Evolutionary conservation across 441 rosid species (phyloP).

Genomic region (Sinapis alba): DNA sequence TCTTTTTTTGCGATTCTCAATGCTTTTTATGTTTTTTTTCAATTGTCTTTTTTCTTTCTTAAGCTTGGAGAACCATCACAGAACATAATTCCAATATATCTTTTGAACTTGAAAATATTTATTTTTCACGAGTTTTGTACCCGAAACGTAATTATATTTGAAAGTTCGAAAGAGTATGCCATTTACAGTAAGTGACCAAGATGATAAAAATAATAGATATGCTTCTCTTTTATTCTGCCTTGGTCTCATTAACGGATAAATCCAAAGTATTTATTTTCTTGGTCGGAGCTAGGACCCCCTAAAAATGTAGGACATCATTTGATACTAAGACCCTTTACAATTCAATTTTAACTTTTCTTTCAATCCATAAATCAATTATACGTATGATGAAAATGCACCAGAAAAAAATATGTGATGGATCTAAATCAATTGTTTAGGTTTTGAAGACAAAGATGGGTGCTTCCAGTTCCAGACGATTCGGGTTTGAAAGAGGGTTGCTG

Average conservation of each 20-base stretch:
- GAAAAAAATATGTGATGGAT: constrained; percentile 11
- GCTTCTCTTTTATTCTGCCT: constrained; percentile 11
- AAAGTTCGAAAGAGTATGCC: background rate
- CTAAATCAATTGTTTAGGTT: constrained; percentile 27
- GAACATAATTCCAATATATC: background rate
- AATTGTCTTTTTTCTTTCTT: background rate
- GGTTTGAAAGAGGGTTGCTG: constrained; percentile 14
- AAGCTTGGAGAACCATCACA: background rate
- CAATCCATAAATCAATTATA: background rate
- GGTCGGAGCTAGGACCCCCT: constrained; percentile 29
- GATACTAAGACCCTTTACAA: constrained; percentile 37
- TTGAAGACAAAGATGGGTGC: constrained; percentile 25
- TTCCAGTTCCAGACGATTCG: constrained; percentile 14
- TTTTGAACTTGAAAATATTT: background rate
- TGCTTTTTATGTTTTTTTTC: too few relatives aligned
- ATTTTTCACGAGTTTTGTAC: background rate
- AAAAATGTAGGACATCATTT: constrained; percentile 26
- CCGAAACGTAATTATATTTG: background rate
- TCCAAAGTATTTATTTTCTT: constrained; percentile 30
- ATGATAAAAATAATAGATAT: constrained; percentile 8
- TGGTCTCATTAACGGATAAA: constrained; percentile 11
- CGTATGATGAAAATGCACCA: background rate
- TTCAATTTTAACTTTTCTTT: background rate
- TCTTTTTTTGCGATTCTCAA: too few relatives aligned
- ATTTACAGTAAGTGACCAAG: constrained; percentile 1